Base-by-base conservation (phyloP, 257 asterid genomes). In the Gentiana straminea region DNA sequence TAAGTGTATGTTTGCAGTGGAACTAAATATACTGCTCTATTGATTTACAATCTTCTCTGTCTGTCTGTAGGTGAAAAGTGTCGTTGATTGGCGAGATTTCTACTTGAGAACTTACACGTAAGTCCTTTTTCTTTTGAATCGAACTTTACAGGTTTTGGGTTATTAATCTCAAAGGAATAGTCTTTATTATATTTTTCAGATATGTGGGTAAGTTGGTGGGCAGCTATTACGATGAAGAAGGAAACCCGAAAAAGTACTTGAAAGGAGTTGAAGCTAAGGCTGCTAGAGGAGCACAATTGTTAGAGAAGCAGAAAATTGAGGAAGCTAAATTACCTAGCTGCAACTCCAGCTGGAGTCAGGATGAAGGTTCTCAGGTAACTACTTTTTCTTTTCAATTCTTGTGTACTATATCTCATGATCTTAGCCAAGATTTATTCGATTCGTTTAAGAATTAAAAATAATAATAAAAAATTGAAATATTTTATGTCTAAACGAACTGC, bases 1-100 rank as follows among this genome's bases (percentile, higher is more conserved):
- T 24, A 24, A 24, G 24, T 24, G 24, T 8, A 0, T 41, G 4
- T 41, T 41, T 41, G 46, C 46, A 41, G 0, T 37, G 3, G 24
- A 24, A 24, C 24, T 24, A 24, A 15, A 15, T 15, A 15, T 15
- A 15, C 24, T 15, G 24, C 24, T 15, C 24, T 15, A 15, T 15
- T 24, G 0, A 24, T 24, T 24, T 24, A 24, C 24, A 24, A 24
- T 0, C 24, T 24, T 24, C 24, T 24, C 24, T 24, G 24, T 24
- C 24, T 24, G 24, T 62, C 41, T 72, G 51, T 64, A 89, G 97
- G 95, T 90, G 74, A 86, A 86, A 68, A 79, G 95, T 68, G 64
- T 90, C 37, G 91, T 86, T 70, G 96, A 82, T n/a, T 90, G 98
- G 98, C 70, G 98, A 64, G 95, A 61, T 66, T 84, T 86, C 80